These are phyloP conservation scores for Aureobasidium mangrovei DNA, from an alignment of 2,329 filamentous ascomycete genomes.

Conservation along the genomic window DNA sequence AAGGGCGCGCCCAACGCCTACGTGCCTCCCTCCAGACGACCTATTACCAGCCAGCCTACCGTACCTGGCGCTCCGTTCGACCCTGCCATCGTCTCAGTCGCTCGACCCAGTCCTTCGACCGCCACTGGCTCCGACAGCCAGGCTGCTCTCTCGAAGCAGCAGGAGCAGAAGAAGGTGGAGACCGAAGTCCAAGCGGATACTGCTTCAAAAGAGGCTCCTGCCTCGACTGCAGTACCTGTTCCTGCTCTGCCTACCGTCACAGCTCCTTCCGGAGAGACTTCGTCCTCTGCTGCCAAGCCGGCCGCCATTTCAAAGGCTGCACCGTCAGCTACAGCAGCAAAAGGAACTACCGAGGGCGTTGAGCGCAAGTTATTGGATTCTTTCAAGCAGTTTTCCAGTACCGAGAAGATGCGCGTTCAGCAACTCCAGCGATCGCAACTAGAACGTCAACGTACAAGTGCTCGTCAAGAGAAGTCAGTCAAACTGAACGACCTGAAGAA, in stretches of 20 bases:
- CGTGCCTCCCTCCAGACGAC: slow-evolving; percentile 78
- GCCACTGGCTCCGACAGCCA: slow-evolving; percentile 22
- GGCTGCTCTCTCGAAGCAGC: slow-evolving; percentile 19
- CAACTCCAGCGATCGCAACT: slow-evolving; percentile 41
- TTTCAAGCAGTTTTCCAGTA: slow-evolving; percentile 56
- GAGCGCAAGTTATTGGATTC: slow-evolving; percentile 53
- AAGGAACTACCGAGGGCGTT: slow-evolving; percentile 51
- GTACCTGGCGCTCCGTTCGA: slow-evolving; percentile 72
- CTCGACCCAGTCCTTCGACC: slow-evolving; percentile 31
- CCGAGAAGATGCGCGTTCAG: slow-evolving; percentile 51
- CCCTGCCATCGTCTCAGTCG: slow-evolving; percentile 79
- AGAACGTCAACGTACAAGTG: slow-evolving; percentile 47
- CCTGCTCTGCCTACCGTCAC: slow-evolving; percentile 3
- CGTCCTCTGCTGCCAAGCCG: slow-evolving; percentile 5
- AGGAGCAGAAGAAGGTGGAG: slow-evolving; percentile 23
- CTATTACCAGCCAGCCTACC: slow-evolving; percentile 64
- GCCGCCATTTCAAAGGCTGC: neutral
- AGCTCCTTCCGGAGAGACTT: neutral
- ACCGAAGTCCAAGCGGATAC: slow-evolving; percentile 15
- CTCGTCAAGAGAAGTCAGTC: slow-evolving; percentile 70
- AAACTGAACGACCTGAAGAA: slow-evolving; percentile 93
- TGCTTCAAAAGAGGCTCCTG: neutral
- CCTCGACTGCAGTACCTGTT: neutral
- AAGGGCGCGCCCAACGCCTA: slow-evolving; percentile 62
- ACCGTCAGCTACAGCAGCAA: slow-evolving; percentile 18